Conservation (phyloP, 2,329 filamentous ascomycete genomes). For the Lachnellula cervina region DNA sequence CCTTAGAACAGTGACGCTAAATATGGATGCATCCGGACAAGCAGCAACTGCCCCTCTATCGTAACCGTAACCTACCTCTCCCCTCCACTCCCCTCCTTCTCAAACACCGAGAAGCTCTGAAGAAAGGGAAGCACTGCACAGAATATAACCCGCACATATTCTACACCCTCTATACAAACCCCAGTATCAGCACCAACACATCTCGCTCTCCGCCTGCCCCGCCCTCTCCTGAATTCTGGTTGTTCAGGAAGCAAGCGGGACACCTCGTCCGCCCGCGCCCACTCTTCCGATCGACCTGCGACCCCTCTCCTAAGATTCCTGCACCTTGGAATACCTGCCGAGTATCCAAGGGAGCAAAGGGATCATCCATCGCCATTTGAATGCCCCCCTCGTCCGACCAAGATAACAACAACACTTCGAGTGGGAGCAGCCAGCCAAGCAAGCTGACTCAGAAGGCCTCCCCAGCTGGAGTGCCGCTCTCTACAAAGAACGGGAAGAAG, state of each 20-base stretch:
- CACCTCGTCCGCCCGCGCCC: not conserved
- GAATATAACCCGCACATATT: not conserved
- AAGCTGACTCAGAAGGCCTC: conserved; percentile 24
- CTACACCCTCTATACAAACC: not conserved
- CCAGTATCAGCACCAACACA: not conserved
- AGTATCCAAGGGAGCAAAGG: not conserved
- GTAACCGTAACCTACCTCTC: not conserved
- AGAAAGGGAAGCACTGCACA: conserved; percentile 3
- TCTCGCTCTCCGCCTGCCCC: conserved; percentile 10
- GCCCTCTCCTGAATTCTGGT: conserved; percentile 23
- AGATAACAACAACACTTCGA: conserved; percentile 24
- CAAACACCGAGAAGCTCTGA: conserved; percentile 1
- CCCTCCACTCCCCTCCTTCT: conserved; percentile 5
- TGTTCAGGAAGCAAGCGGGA: conserved; percentile 24
- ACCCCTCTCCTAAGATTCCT: conserved; percentile 9
- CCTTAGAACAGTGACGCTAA: too few species aligned
- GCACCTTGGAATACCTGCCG: conserved; percentile 1
- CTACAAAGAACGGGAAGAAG: conserved; percentile 30
- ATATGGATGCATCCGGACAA: too few species aligned
- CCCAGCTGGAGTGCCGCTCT: conserved; percentile 23
- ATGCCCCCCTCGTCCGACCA: conserved; percentile 34
- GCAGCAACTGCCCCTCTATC: conserved; percentile 2
- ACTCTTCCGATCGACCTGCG: not conserved
- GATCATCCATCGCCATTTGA: conserved; percentile 25
- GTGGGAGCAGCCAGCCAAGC: conserved; percentile 16